These are phyloP conservation scores for Eucalyptus leucophloia DNA, from an alignment of 345 rosid genomes.

Conservation along the genomic window DNA sequence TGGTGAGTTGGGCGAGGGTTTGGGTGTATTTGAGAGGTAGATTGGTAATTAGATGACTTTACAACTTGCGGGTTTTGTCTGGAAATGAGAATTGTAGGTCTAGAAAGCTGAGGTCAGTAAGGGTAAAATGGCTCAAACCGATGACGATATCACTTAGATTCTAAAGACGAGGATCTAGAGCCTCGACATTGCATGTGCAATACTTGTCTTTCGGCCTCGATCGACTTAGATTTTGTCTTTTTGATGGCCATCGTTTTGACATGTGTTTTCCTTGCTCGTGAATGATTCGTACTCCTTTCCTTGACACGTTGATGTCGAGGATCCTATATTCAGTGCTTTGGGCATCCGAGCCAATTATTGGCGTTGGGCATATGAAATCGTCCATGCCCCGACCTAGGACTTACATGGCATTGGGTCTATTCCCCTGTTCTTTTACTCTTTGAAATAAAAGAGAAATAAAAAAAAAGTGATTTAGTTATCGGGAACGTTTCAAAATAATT, in stretches of 20 bases:
- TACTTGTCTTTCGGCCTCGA: not conserved
- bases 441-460: too few relatives aligned
- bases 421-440: too few relatives aligned
- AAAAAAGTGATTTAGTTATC: too few relatives aligned
- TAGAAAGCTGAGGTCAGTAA: not conserved
- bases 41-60: not conserved
- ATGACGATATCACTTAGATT: not conserved
- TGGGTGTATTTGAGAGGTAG: not conserved
- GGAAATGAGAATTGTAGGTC: not conserved
- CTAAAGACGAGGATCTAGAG: not conserved
- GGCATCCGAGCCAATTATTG: not conserved
- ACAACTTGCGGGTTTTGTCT: not conserved
- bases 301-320: not conserved
- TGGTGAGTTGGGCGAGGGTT: not conserved
- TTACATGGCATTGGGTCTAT: too few relatives aligned
- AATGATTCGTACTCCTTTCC: not conserved
- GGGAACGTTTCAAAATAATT: rapidly evolving
- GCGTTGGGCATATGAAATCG: not conserved
- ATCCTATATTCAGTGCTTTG: not conserved
- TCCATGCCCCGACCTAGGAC: not conserved
- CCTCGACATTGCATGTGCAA: not conserved
- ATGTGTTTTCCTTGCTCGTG: not conserved
- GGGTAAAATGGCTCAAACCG: not conserved
- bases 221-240: not conserved
- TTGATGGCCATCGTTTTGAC: not conserved